Base-by-base conservation (phyloP, 2,329 filamentous ascomycete genomes). In the Cadophora luteo-olivacea region DNA sequence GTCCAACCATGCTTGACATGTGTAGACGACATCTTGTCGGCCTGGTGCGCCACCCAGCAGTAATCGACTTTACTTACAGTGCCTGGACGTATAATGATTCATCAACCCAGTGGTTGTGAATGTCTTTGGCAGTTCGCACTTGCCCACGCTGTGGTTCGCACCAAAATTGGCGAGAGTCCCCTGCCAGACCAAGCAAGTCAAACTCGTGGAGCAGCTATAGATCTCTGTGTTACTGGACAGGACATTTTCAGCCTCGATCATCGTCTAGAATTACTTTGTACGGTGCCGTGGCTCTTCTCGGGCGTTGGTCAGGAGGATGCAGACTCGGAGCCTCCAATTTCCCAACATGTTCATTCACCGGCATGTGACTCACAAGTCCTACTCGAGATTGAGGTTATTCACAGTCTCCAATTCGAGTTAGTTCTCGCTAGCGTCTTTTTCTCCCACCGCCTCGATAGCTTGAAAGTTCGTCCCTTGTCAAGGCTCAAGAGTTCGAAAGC, bases 381-480 rank as follows among this genome's bases (percentile, higher is more conserved):
- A 8, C 19, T 6, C 45, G 45, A n/a, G 45, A 22, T 22, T 49
- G n/a, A 49, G n/a, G 52, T 55, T 29, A 55, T 55, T 55, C 52
- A 55, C 52, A 32, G 52, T 32, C 16, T 19, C 12, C 24, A 7
- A 29, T 32, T 14, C 12, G 52, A 33, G 29, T 8, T 55, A 55
- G 52, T 33, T 33, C 29, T 55, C 52, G 7, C 52, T 55, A 55
- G 52, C 52, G 52, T 32, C 52, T 55, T n/a, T n/a, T 22, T 2
- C 19, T 29, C 52, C 52, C 52, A 55, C 29, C 52, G 45, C 52
- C 25, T 19, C n/a, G 52, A 16, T 16, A 55, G 52, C 51, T 32
- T n/a, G 33, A n/a, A 55, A 29, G 24, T 33, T 32, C 52, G 52
- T n/a, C 45, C 45, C n/a, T 49, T 4, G 19, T 49, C 45, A 14